Conservation (phyloP, 2,329 filamentous ascomycete species). For the Rutstroemia sp. region DNA sequence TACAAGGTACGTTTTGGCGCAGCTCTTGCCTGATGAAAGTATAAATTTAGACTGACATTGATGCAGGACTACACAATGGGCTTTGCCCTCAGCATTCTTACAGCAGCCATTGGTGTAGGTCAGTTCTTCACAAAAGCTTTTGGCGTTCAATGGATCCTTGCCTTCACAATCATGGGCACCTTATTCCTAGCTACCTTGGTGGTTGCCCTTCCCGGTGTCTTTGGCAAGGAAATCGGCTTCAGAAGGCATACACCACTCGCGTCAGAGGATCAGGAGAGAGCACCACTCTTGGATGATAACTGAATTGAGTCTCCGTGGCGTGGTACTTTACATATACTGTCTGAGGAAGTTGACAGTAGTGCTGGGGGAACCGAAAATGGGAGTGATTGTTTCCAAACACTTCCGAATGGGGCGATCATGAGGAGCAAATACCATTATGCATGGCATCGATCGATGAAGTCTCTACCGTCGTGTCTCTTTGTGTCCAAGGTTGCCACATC, state of each 20-base stretch:
- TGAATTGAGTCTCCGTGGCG: conserved; percentile 10
- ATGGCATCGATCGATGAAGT: no score
- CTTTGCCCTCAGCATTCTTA: conserved; percentile 66
- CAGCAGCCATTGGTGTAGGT: conserved; percentile 67
- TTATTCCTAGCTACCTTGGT: conserved; percentile 63
- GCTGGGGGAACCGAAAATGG: no score
- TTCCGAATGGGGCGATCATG: no score
- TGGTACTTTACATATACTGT: neutral
- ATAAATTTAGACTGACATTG: conserved; percentile 15
- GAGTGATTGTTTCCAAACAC: neutral
- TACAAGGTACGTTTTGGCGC: conserved; percentile 51
- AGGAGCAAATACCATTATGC: no score
- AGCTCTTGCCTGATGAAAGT: no score
- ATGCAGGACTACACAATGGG: conserved; percentile 63
- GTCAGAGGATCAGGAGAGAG: conserved; percentile 43
- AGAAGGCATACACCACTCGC: conserved; percentile 37
- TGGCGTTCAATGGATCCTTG: conserved; percentile 88
- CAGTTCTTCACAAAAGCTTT: conserved; percentile 69
- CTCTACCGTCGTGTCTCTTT: no score
- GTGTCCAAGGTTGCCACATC: no score
- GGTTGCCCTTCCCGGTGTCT: conserved; percentile 56
- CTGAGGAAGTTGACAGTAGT: neutral
- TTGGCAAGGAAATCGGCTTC: conserved; percentile 50
- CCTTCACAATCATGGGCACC: conserved; percentile 71
- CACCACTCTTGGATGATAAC: conserved; percentile 49